phyloP scores from a whole-genome alignment of 345 rosid species.

The Melaleuca quinquenervia region DNA sequence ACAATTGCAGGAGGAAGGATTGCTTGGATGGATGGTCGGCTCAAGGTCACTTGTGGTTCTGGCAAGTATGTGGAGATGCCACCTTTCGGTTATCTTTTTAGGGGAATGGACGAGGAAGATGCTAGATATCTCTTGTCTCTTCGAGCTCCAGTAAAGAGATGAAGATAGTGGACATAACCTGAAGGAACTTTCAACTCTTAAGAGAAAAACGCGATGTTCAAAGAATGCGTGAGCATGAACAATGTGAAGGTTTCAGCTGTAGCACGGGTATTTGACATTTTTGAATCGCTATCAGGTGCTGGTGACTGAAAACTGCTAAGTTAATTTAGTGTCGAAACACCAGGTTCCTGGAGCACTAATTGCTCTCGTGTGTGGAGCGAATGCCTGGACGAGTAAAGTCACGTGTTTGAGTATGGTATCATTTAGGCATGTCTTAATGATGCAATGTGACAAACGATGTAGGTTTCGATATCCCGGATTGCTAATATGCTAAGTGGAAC shows the following conservation, averaged over 20 bases:
- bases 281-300: neutral
- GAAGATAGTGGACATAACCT: conserved; percentile 17
- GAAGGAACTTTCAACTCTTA: neutral
- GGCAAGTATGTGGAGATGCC: conserved; percentile 71
- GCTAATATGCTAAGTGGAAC: neutral
- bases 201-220: neutral
- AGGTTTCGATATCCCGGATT: neutral
- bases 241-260: neutral
- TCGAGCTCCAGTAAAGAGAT: conserved; percentile 67
- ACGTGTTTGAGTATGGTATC: neutral
- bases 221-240: neutral
- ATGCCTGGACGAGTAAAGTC: neutral
- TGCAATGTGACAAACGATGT: neutral
- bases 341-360: neutral
- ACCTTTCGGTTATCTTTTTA: conserved; percentile 69
- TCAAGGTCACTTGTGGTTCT: conserved; percentile 54
- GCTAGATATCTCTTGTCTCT: conserved; percentile 63
- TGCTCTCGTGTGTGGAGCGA: neutral
- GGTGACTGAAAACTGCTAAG: neutral
- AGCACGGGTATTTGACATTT: neutral
- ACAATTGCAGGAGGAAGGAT: conserved; percentile 78
- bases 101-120: conserved; percentile 69
- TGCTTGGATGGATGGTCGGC: conserved; percentile 68
- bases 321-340: neutral
- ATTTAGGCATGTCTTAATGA: neutral